phyloP scores from a whole-genome alignment of 2,329 filamentous ascomycete species.

The Epichloe typhina region DNA sequence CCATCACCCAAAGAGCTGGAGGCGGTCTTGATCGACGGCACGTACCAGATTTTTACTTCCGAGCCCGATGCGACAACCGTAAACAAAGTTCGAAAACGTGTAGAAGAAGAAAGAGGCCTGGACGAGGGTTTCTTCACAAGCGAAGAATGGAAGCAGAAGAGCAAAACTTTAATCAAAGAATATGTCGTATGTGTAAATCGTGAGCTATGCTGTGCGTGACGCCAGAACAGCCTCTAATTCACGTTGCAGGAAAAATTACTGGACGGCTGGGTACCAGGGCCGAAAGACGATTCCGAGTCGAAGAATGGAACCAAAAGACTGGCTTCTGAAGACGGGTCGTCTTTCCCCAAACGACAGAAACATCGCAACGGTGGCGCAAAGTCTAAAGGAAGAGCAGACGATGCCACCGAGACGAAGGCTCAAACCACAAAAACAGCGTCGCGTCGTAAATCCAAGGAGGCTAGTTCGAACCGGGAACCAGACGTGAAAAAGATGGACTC shows the following conservation, averaged over 20 bases:
- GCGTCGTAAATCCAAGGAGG: constrained; percentile 7
- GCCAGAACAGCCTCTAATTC: not conserved
- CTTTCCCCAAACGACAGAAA: constrained; percentile 8
- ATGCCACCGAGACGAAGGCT: constrained; percentile 3
- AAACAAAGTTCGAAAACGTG: constrained; percentile 40
- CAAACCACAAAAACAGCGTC: constrained; percentile 6
- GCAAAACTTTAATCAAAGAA: constrained; percentile 43
- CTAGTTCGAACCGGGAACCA: constrained; percentile 6
- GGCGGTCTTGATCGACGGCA: constrained; percentile 31
- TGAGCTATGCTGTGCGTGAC: not conserved
- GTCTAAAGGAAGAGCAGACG: not conserved
- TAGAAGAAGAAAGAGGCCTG: constrained; percentile 35
- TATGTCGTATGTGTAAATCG: constrained; percentile 32
- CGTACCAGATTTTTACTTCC: constrained; percentile 30
- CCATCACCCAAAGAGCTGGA: constrained; percentile 30
- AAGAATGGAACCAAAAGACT: constrained; percentile 21
- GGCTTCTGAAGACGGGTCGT: constrained; percentile 21
- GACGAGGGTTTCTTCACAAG: constrained; percentile 36
- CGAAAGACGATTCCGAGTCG: constrained; percentile 13
- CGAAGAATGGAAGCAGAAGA: constrained; percentile 42
- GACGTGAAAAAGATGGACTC: constrained; percentile 8
- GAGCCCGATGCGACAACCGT: constrained; percentile 38
- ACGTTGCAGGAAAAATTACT: constrained; percentile 21
- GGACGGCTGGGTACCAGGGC: constrained; percentile 21
- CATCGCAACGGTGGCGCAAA: constrained; percentile 8